A percentile compares a stretch with the other conserved stretches of the same genome.
Evolutionary conservation across 768 basidiomycete genomes (phyloP).

Genomic region (Rubroboletus pulcherrimus): DNA sequence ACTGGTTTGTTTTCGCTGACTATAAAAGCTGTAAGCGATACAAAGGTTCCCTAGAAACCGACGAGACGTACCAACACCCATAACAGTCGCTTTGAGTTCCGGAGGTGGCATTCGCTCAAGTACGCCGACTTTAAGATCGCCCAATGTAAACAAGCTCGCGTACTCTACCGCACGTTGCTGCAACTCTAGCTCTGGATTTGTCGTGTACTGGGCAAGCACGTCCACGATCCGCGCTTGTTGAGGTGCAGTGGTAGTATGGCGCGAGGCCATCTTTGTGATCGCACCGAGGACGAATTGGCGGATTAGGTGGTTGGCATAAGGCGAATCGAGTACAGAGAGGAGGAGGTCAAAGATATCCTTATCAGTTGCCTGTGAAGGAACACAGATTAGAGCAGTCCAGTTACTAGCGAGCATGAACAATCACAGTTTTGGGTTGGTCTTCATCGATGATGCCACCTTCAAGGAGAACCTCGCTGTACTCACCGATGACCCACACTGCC

Average conservation of each 20-base stretch:
- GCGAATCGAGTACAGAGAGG: slow-evolving; percentile 84
- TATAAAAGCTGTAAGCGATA: slow-evolving; percentile 28
- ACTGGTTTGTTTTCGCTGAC: slow-evolving; percentile 97
- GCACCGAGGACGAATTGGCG: slow-evolving; percentile 91
- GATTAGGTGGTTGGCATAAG: slow-evolving; percentile 86
- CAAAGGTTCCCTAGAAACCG: not conserved
- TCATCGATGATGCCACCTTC: slow-evolving; percentile 81
- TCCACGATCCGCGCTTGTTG: slow-evolving; percentile 80
- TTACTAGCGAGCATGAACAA: slow-evolving; percentile 13
- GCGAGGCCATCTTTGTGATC: slow-evolving; percentile 85
- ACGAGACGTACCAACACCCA: slow-evolving; percentile 72
- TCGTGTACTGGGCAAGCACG: slow-evolving; percentile 75
- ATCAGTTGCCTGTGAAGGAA: slow-evolving; percentile 58
- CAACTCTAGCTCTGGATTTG: slow-evolving; percentile 88
- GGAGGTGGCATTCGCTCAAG: slow-evolving; percentile 99
- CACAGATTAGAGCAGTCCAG: not conserved
- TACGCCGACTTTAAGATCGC: slow-evolving; percentile 77
- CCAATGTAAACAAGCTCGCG: slow-evolving; percentile 75
- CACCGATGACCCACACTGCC: slow-evolving; percentile 94
- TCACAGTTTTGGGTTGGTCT: slow-evolving; percentile 66
- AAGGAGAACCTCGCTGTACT: slow-evolving; percentile 88
- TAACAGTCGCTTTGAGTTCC: slow-evolving; percentile 94
- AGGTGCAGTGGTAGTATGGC: slow-evolving; percentile 57
- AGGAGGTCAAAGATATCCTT: slow-evolving; percentile 83
- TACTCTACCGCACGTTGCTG: slow-evolving; percentile 97